phyloP scores from a whole-genome alignment of 352 stramenopile species.

The Globisporangium splendens region DNA sequence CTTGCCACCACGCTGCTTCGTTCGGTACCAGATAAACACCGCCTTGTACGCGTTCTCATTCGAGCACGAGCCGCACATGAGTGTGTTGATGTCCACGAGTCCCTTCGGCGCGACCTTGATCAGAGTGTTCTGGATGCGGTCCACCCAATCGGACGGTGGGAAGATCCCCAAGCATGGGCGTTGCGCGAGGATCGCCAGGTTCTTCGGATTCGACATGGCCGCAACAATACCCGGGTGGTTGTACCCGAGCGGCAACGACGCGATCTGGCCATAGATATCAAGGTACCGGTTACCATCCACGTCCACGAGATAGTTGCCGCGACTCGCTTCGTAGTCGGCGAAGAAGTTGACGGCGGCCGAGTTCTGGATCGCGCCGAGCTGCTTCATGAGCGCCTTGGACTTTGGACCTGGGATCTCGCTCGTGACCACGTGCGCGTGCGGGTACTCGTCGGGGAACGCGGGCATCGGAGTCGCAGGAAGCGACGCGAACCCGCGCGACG shows the following conservation, averaged over 20 bases:
- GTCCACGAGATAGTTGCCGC: conserved; percentile 84
- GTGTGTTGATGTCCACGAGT: conserved; percentile 72
- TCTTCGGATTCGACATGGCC: conserved; percentile 56
- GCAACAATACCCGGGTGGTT: conserved; percentile 75
- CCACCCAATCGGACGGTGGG: conserved; percentile 69
- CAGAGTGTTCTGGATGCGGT: conserved; percentile 62
- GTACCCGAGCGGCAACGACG: conserved; percentile 82
- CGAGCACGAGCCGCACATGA: conserved; percentile 86
- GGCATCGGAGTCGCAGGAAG: conserved; percentile 46
- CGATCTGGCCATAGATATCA: conserved; percentile 83
- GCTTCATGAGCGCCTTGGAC: conserved; percentile 47
- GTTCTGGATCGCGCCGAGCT: conserved; percentile 62
- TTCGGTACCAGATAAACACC: conserved; percentile 88
- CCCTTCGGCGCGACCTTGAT: conserved; percentile 49
- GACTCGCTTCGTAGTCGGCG: conserved; percentile 67
- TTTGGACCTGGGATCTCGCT: conserved; percentile 56
- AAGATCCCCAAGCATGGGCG: conserved; percentile 76
- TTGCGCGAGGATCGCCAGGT: conserved; percentile 67
- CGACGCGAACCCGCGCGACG: conserved; percentile 5
- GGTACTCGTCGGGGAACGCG: conserved; percentile 62
- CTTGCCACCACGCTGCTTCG: conserved; percentile 51
- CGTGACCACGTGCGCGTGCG: conserved; percentile 46
- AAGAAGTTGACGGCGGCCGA: conserved; percentile 74
- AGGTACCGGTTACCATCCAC: conserved; percentile 83
- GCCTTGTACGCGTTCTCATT: conserved; percentile 88